Evolutionary conservation across 2,329 filamentous ascomycete species (phyloP), one percentile per base, ranked within the genome.

Genomic region (Phialophora verrucosa): DNA sequence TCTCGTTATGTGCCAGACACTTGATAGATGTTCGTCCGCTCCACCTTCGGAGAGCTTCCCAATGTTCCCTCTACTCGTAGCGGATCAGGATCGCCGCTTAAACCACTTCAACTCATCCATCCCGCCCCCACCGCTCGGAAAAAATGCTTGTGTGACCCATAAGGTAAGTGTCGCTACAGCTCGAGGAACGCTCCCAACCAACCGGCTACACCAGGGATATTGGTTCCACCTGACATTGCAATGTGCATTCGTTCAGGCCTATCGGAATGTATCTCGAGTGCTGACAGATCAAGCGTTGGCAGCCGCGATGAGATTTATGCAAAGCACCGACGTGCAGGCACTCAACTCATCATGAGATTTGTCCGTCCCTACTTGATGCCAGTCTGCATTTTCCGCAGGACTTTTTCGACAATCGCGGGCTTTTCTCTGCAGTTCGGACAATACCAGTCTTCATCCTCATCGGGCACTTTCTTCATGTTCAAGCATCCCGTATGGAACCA

Each of bases 401-500:
- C 71, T 54, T 74, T 80, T 62, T 75, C 76, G 42, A 67, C 68
- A 20, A 72, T 69, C 66, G 70, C 64, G 38, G 71, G 73, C 64
- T 76, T 77, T 65, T 79, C 74, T 66, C 79, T 73, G 74, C 84
- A 87, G 68, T 84, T 82, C 51, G 81, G 80, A 75, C 84, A 87
- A 74, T 81, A 86, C 84, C 84, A 87, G 57, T 83, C 84, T 66
- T 85, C 84, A 58, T 81, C 81, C 1, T 85, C 84, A 56, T 81
- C 80, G 0, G 87, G 87, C 70, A 87, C 84, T 71, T 84, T 83
- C 51, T 83, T 85, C 72, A 90, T 78, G 23, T 86, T 85, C 59
- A 88, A 86, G 72, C 87, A 90, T 49, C 83, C 85, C 75, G 88
- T 83, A 79, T 90, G 87, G 76, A 90, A 90, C 87, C 87, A 90